Conservation (phyloP, 202 grass and related monocot species). For the Zizania palustris region DNA sequence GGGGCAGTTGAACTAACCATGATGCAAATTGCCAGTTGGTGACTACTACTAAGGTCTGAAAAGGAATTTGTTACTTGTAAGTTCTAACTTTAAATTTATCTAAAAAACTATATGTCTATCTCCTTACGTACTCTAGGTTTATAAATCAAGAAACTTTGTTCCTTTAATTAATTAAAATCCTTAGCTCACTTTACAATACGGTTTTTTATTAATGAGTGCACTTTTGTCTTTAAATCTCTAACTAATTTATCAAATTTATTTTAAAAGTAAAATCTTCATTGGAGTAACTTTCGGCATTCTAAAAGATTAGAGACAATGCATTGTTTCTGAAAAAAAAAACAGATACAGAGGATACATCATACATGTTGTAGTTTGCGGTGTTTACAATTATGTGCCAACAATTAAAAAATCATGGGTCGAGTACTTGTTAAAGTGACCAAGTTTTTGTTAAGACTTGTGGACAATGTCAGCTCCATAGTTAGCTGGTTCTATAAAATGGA, state of each 20-base stretch:
- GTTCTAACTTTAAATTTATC: too few species aligned
- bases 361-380: background rate
- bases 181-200: too few species aligned
- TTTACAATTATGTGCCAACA: background rate
- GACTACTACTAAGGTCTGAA: too few species aligned
- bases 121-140: too few species aligned
- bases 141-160: too few species aligned
- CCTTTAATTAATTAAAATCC: too few species aligned
- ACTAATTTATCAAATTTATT: too few species aligned
- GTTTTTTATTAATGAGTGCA: too few species aligned
- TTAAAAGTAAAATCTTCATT: too few species aligned
- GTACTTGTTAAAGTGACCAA: background rate
- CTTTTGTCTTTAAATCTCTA: too few species aligned
- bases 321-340: background rate
- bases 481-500: background rate
- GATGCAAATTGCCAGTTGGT: background rate
- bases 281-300: background rate
- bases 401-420: background rate
- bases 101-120: too few species aligned
- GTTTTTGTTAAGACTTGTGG: conserved; percentile 31
- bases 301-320: background rate
- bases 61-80: too few species aligned
- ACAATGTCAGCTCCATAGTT: background rate
- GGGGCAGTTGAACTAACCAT: conserved; percentile 10
- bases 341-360: background rate